Conservation (phyloP, 1,284 basidiomycete genomes). For the Leccinum pallidistipes region DNA sequence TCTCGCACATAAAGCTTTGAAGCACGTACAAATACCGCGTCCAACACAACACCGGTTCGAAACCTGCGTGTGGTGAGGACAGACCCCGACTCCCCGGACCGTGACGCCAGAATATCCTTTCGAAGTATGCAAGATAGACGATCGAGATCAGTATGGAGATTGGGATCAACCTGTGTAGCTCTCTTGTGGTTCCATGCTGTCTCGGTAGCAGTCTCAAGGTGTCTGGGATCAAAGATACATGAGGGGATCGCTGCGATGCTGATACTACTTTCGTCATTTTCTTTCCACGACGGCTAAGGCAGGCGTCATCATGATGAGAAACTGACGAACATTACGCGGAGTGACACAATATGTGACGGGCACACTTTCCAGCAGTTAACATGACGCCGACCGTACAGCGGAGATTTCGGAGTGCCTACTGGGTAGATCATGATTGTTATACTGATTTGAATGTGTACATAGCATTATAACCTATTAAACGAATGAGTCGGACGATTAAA, state of each 20-base stretch:
- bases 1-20: neutral
- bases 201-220: neutral
- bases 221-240: neutral
- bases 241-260: neutral
- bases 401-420: too few relatives aligned
- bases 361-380: too few relatives aligned
- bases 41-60: neutral
- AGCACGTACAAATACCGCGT: neutral
- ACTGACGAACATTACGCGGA: too few relatives aligned
- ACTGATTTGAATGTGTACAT: too few relatives aligned
- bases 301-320: too few relatives aligned
- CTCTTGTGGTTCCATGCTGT: neutral
- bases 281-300: neutral
- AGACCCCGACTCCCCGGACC: neutral
- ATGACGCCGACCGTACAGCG: too few relatives aligned
- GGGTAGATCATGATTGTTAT: too few relatives aligned
- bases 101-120: neutral
- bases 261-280: neutral
- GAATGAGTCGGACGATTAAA: too few relatives aligned
- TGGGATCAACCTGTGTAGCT: neutral
- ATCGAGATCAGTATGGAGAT: neutral
- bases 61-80: neutral
- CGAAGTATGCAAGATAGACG: neutral
- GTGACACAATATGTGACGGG: too few relatives aligned
- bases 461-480: too few relatives aligned